Evolutionary conservation across 108 stramenopile species (phyloP).

Genomic region (Aurantiochytrium sp.): DNA sequence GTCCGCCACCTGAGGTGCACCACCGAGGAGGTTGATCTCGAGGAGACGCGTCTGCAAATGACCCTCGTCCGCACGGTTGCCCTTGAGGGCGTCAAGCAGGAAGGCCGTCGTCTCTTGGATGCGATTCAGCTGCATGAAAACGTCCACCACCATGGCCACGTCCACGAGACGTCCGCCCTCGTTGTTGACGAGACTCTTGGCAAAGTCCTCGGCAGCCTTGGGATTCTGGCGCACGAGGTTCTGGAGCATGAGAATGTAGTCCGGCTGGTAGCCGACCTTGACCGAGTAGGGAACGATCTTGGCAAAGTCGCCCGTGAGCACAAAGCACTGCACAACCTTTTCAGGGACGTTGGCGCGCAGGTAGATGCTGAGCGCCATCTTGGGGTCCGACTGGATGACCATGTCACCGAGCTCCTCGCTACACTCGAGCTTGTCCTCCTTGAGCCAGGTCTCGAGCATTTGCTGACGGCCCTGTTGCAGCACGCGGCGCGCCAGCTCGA

Average conservation of each 20-base stretch:
- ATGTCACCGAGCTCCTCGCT: slow-evolving; percentile 96
- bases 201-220: slow-evolving; percentile 91
- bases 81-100: slow-evolving; percentile 93
- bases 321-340: slow-evolving; percentile 98
- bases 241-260: slow-evolving; percentile 91
- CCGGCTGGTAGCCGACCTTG: slow-evolving; percentile 86
- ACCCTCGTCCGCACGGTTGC: slow-evolving; percentile 94
- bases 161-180: slow-evolving; percentile 88
- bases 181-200: slow-evolving; percentile 83
- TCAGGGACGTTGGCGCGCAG: slow-evolving; percentile 84
- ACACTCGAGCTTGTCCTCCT: slow-evolving; percentile 86
- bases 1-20: slow-evolving; percentile 97
- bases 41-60: slow-evolving; percentile 98
- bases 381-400: slow-evolving; percentile 78
- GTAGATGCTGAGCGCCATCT: slow-evolving; percentile 95
- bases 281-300: slow-evolving; percentile 96
- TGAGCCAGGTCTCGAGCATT: slow-evolving; percentile 98
- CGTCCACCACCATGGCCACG: slow-evolving; percentile 90
- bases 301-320: slow-evolving; percentile 94
- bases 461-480: slow-evolving; percentile 85
- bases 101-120: slow-evolving; percentile 96
- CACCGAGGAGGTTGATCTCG: slow-evolving; percentile 99
- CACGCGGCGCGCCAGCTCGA: slow-evolving; percentile 93
- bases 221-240: slow-evolving; percentile 94
- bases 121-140: slow-evolving; percentile 88